Base-by-base conservation (phyloP, 768 basidiomycete species). In the Mycena polygramma region DNA sequence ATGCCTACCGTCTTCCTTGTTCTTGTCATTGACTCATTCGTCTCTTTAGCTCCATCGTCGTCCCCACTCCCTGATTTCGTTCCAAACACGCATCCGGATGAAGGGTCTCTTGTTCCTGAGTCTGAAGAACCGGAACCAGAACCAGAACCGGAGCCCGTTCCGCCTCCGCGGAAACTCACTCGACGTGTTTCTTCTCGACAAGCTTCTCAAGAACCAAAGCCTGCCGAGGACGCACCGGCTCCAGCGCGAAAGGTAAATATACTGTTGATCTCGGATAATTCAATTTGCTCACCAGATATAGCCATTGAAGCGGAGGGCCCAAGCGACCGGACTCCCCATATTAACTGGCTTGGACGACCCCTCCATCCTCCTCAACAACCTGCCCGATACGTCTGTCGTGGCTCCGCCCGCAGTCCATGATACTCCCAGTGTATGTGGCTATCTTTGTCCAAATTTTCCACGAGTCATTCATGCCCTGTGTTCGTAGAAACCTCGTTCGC, bases 41-140 rank as follows among this genome's bases (percentile, higher is more conserved):
- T 39, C 36, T 22, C n/a, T 11, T 26, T 49, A 72, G 66, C 17
- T 39, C 74, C 71, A 54, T 73, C 73, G 30, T 78, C 74, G 20
- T 85, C 87, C 5, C 77, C 84, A 11, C 79, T 88, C 0, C 88
- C 88, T 1, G 83, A 86, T 53, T 80, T 83, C 45, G 79, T 90
- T 14, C 86, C 86, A 6, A 91, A 90, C 68, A 86, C 88, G 0
- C 83, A 84, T 69, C 81, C 85, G 4, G 82, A 85, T 22, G 90
- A 91, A 69, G 85, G 86, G 0, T 85, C 87, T 7, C 67, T 84
- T 10, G 78, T 79, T 20, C 79, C 83, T 45, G 60, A 64, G 24
- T 10, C 52, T 7, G 64, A 71, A 49, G 61, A 67, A 54, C 63
- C 63, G 39, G 61, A 66, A 14, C 30, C 30, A 49, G 61, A 67